Base-by-base conservation (phyloP, 2,329 filamentous ascomycete species). In the Chalara sp. region DNA sequence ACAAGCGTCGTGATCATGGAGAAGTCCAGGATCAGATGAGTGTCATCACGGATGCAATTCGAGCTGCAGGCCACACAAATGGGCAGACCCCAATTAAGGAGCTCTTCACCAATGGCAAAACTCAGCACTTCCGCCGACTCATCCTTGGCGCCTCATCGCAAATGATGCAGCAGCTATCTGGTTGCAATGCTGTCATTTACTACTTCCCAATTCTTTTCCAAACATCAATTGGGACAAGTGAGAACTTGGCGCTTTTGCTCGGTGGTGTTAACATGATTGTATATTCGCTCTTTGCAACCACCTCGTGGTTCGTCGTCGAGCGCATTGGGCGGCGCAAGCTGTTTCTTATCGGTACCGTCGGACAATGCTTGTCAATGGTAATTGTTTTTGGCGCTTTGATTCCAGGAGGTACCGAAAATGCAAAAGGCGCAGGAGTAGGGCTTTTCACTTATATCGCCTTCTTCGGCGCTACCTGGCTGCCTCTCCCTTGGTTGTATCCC, bases 271-370 rank as follows among this genome's bases (percentile, higher is more conserved):
- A 78, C 66, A 76, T 78, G 75, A 70, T 76, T 33, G 68, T 78
- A n/a, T 78, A 78, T 62, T 65, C 73, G 21, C 73, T 75, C 49
- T 78, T 76, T 55, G 75, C 76, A 2, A 78, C 74, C 0, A 67
- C 68, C 0, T 76, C 78, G 41, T 73, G 78, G 78, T 70, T 70
- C 39, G 64, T 71, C 30, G 75, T 76, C 49, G 74, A 77, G 66
- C 76, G 81, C 2, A 77, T 83, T 5, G 84, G 84, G 12, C 82
- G 86, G 33, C 78, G 86, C 13, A 79, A 81, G 61, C 76, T 90
- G 55, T 89, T 90, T 81, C 68, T 90, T 12, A 79, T 86, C 56
- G 85, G 85, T 48, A 80, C 81, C 0, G 68, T 78, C 33, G 81
- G 81, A 0, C 82, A 84, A 71, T 80, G 80, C 37, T 63, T 75